Base-by-base conservation (phyloP, 2,329 filamentous ascomycete genomes). In the Intubia oerlemansii region DNA sequence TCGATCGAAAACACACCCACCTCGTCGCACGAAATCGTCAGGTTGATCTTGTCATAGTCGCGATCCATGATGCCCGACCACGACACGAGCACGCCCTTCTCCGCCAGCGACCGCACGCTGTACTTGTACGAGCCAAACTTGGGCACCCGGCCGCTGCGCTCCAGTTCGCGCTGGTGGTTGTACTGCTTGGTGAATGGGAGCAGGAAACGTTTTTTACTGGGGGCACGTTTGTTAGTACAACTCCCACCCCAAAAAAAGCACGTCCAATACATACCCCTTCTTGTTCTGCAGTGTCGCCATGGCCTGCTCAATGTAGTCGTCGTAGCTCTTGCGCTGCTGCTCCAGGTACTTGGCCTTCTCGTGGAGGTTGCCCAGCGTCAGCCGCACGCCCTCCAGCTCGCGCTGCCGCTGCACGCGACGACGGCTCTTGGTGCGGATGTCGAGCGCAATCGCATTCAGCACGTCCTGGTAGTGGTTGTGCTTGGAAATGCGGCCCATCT, bases 71-170 rank as follows among this genome's bases (percentile, higher is more conserved):
- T 81, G 19, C 82, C 82, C 32, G 69, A 66, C 82, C 88, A 95
- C n/a, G 70, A 65, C 18, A 98, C 79, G 11, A 98, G 60, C 6
- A 95, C 88, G 30, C 88, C 88, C 54, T 92, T 93, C 45, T 95
- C 85, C 3, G 73, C 74, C 7, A 98, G 67, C 28, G 77, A 73
- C 29, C 82, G 75, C 4, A 81, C 84, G 31, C 78, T 85, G 57
- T 98, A 98, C 56, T 95, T 95, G 69, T 77, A 98, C 21, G 79
- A 90, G 37, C 90, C 88, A 46, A 98, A 98, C 48, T 92, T 92
- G 50, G 91, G 90, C 30, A 91, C 80, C 28, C 85, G 80, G 17
- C 88, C 88, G 7, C 77, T 76, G 33, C 81, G 76, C 46, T 93
- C 81, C 18, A 98, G 71, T 53, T 98, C 88, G 39, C 82, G 75